These are phyloP conservation scores for Abrus pulchellus DNA, from an alignment of 306 rosid genomes.

Conservation along the genomic window DNA sequence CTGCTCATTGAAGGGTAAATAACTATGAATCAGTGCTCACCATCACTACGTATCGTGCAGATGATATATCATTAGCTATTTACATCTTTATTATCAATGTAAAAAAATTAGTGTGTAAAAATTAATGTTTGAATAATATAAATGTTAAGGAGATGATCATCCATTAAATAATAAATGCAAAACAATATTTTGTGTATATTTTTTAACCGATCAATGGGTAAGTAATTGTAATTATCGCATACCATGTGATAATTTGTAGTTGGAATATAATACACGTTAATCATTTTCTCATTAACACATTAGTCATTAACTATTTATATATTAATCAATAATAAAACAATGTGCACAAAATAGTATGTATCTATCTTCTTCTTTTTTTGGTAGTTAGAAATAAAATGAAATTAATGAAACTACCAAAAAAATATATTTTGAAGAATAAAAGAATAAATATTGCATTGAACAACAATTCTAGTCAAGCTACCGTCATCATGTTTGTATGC, in stretches of 20 bases:
- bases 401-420: too few relatives aligned
- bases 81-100: not conserved
- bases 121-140: not conserved
- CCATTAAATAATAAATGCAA: too few relatives aligned
- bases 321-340: not conserved
- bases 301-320: not conserved
- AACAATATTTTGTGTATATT: not conserved
- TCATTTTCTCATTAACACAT: not conserved
- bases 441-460: too few relatives aligned
- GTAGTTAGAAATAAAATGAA: too few relatives aligned
- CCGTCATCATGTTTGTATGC: too few relatives aligned
- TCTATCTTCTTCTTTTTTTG: not conserved
- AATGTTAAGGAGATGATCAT: not conserved
- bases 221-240: too few relatives aligned
- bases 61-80: not conserved
- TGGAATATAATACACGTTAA: not conserved
- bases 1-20: not conserved
- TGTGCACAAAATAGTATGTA: not conserved
- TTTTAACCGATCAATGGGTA: not conserved
- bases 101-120: too few relatives aligned
- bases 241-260: too few relatives aligned
- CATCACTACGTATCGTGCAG: not conserved
- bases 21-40: not conserved
- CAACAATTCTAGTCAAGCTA: too few relatives aligned
- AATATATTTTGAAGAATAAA: too few relatives aligned